Base-by-base conservation (phyloP, 306 rosid genomes). In the Arachis hypogaea region DNA sequence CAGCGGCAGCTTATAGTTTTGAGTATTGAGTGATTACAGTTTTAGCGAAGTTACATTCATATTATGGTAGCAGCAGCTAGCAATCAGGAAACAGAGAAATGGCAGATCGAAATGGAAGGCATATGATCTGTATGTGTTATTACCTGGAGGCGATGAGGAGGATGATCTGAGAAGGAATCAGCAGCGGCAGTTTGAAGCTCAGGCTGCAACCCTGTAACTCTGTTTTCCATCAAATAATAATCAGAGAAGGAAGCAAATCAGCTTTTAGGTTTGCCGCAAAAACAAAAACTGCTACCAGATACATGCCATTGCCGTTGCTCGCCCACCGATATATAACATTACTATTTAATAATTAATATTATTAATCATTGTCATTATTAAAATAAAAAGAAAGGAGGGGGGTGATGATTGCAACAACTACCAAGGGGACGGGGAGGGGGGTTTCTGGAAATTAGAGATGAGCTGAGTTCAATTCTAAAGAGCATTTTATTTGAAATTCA, bases 161-260 rank as follows among this genome's bases (percentile, higher is more conserved):
- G 7, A 58, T 82, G 74, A 61, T 58, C 82, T 7, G 77, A 66
- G 29, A 68, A 61, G 42, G 70, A 78, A 67, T 74, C 82, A 18
- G 62, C 43, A 69, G 47, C 81, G 12, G 55, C 68, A 60, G 18
- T 74, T 71, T 49, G 82, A 71, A 82, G 82, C 69, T 60, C 22
- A 60, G 5, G 8, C 47, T 81, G 77, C 58, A 45, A 71, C 30
- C 10, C 64, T 9, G 58, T 55, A 61, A 44, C 85, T 66, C 79
- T 78, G 68, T 38, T 80, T 59, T 84, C 91, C 93, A 86, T 88
- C 55, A 76, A 63, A 81, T 64, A 33, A 49, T 36, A 76, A 47
- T 33, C 38, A 33, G 38, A 33, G 38, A 33, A 4, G 38, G 0
- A 33, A 33, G 38, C 38, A 33, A 4, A 33, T 33, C 4, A 4